Evolutionary conservation across 2,329 filamentous ascomycete species (phyloP).

Genomic region (Pyricularia pennisetigena): DNA sequence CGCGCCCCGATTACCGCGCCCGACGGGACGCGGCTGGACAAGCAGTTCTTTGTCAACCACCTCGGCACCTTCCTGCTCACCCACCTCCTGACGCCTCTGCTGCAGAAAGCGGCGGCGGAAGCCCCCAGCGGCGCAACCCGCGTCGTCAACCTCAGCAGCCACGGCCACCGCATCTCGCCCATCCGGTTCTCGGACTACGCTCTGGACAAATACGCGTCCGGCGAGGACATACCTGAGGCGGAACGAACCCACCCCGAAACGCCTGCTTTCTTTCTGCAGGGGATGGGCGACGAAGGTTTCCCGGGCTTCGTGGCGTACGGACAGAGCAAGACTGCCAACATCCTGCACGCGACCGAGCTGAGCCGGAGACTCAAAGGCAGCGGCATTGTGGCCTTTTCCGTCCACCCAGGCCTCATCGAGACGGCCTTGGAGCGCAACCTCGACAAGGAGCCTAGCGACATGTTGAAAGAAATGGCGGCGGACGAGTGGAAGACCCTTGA

Average conservation of each 20-base stretch:
- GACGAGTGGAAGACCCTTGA: conserved; percentile 24
- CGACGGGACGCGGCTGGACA: conserved; percentile 19
- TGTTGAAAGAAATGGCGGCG: conserved; percentile 16
- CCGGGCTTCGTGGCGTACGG: conserved; percentile 30
- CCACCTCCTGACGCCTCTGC: conserved; percentile 30
- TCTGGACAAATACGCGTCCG: conserved; percentile 26
- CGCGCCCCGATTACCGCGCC: conserved; percentile 18
- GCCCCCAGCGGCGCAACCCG: conserved; percentile 15
- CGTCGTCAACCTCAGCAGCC: conserved; percentile 30
- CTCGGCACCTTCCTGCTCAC: conserved; percentile 37
- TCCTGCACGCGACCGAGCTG: conserved; percentile 27
- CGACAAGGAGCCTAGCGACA: conserved; percentile 11
- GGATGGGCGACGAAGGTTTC: conserved; percentile 12
- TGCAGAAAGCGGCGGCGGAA: conserved; percentile 21
- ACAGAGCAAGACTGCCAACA: conserved; percentile 37
- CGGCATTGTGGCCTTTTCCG: conserved; percentile 20
- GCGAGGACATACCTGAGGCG: conserved; percentile 14
- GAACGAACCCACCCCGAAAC: conserved; percentile 9
- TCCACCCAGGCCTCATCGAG: conserved; percentile 24
- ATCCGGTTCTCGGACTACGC: conserved; percentile 32
- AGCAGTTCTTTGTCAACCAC: conserved; percentile 25
- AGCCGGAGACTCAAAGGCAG: conserved; percentile 16
- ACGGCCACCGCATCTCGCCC: conserved; percentile 25
- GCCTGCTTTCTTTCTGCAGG: background rate
- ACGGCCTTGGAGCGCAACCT: conserved; percentile 18